Evolutionary conservation across 768 basidiomycete species (phyloP).

Genomic region (Suillus paluster): DNA sequence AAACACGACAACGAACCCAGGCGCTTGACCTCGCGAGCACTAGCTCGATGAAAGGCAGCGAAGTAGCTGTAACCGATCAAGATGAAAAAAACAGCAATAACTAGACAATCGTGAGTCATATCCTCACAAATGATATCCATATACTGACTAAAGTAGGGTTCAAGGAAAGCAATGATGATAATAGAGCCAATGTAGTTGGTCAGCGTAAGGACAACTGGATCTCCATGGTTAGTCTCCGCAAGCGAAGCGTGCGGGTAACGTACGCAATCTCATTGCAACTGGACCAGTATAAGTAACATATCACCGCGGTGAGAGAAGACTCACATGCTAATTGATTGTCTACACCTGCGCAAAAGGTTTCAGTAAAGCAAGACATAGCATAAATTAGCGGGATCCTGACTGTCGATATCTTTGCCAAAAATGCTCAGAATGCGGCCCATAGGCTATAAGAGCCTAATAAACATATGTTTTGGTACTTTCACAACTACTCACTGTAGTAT

Average conservation of each 20-base stretch:
- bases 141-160: constrained; percentile 62
- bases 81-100: constrained; percentile 57
- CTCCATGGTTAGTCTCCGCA: constrained; percentile 4
- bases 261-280: constrained; percentile 65
- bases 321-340: constrained; percentile 62
- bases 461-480: neutral
- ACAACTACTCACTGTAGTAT: constrained; percentile 53
- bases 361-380: neutral
- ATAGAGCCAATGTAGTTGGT: constrained; percentile 55
- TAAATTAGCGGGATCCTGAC: constrained; percentile 34
- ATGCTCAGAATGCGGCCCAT: constrained; percentile 63
- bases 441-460: constrained; percentile 40
- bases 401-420: constrained; percentile 70
- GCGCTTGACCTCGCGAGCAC: constrained; percentile 74
- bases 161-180: constrained; percentile 58
- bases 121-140: neutral
- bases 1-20: constrained; percentile 32
- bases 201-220: constrained; percentile 53
- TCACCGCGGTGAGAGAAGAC: constrained; percentile 12
- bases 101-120: constrained; percentile 29
- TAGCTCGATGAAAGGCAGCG: constrained; percentile 68
- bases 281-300: neutral
- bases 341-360: constrained; percentile 33
- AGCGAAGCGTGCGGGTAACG: neutral
- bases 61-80: constrained; percentile 67